These are phyloP conservation scores for Neurospora sp. DNA, from an alignment of 495 filamentous ascomycete genomes.

Conservation along the genomic window DNA sequence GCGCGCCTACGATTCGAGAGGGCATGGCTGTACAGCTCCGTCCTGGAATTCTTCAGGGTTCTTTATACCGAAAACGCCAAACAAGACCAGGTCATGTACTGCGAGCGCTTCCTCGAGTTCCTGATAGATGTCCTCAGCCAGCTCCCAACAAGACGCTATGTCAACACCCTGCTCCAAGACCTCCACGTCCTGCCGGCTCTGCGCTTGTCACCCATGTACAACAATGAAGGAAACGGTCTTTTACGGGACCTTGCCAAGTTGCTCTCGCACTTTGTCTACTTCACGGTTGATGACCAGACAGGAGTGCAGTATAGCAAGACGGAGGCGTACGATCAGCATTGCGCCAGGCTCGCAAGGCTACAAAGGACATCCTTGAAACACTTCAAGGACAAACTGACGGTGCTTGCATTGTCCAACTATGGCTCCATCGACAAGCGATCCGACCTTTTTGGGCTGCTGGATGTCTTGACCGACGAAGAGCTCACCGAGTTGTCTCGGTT, in stretches of 20 bases:
- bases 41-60: slow-evolving; percentile 70
- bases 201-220: slow-evolving; percentile 67
- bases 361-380: slow-evolving; percentile 73
- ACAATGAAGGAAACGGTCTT: slow-evolving; percentile 60
- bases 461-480: slow-evolving; percentile 61
- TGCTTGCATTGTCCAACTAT: slow-evolving; percentile 87
- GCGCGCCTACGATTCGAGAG: slow-evolving; percentile 82
- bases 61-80: slow-evolving; percentile 50
- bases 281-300: slow-evolving; percentile 85
- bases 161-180: slow-evolving; percentile 86
- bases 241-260: slow-evolving; percentile 73
- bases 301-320: slow-evolving; percentile 61
- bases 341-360: slow-evolving; percentile 60
- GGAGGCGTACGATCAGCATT: slow-evolving; percentile 73
- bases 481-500: slow-evolving; percentile 55
- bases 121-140: slow-evolving; percentile 87
- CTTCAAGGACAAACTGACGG: slow-evolving; percentile 83
- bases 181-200: slow-evolving; percentile 80
- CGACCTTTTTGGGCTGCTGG: slow-evolving; percentile 71
- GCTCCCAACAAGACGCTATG: slow-evolving; percentile 85
- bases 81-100: slow-evolving; percentile 62
- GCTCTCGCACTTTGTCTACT: slow-evolving; percentile 74
- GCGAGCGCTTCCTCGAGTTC: slow-evolving; percentile 87
- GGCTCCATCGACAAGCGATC: slow-evolving; percentile 69
- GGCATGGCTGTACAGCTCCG: slow-evolving; percentile 81